Evolutionary conservation across 176 grass and related monocot genomes (phyloP).

Genomic region (Panicum miliaceum): DNA sequence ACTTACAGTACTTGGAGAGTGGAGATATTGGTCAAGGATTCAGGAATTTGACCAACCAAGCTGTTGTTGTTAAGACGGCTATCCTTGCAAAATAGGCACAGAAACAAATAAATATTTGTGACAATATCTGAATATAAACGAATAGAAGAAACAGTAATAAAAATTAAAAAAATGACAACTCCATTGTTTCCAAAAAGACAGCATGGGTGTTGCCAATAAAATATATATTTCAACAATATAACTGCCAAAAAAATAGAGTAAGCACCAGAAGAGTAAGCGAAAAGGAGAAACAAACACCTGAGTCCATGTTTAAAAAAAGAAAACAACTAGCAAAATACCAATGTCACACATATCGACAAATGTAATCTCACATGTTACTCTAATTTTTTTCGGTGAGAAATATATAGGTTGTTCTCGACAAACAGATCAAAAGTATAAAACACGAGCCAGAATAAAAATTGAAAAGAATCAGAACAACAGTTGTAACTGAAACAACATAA

Average conservation of each 20-base stretch:
- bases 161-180: background rate
- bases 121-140: constrained; percentile 21
- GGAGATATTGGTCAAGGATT: constrained; percentile 61
- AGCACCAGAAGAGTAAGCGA: constrained; percentile 10
- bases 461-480: constrained; percentile 28
- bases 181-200: background rate
- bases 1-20: constrained; percentile 89
- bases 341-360: constrained; percentile 10
- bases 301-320: background rate
- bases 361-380: constrained; percentile 19
- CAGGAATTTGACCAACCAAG: constrained; percentile 56
- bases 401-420: constrained; percentile 33
- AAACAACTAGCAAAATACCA: background rate
- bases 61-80: constrained; percentile 91
- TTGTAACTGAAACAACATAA: constrained; percentile 27
- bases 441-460: constrained; percentile 11
- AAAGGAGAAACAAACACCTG: constrained; percentile 23
- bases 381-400: constrained; percentile 5
- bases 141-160: background rate
- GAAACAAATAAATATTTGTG: constrained; percentile 40
- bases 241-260: constrained; percentile 25
- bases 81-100: constrained; percentile 54
- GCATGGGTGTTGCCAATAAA: background rate
- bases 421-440: constrained; percentile 3
- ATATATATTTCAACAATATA: background rate